Percentiles rank a stretch among this genome's conserved stretches.
Evolutionary conservation across 768 basidiomycete genomes (phyloP).

Genomic region (Lactifluus volemus): DNA sequence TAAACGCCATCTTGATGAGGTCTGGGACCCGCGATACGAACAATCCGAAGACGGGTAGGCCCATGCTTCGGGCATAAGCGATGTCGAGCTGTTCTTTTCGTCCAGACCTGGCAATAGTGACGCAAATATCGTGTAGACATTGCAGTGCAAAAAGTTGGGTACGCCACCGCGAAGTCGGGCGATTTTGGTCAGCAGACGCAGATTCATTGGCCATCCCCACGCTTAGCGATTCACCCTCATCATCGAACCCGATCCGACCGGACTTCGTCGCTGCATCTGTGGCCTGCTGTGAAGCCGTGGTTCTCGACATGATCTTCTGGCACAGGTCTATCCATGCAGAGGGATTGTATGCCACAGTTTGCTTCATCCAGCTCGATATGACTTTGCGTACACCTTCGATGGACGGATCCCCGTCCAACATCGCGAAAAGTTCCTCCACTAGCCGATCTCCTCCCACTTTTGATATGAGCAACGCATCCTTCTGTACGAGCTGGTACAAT

Average conservation of each 20-base stretch:
- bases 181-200: conserved; percentile 30
- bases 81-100: conserved; percentile 80
- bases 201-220: conserved; percentile 41
- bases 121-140: conserved; percentile 85
- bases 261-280: conserved; percentile 49
- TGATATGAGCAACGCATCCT: conserved; percentile 86
- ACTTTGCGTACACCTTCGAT: conserved; percentile 92
- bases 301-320: conserved; percentile 93
- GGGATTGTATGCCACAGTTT: conserved; percentile 88
- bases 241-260: conserved; percentile 53
- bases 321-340: conserved; percentile 98
- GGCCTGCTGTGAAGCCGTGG: conserved; percentile 74
- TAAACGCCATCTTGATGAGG: conserved; percentile 96
- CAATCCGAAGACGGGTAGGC: conserved; percentile 50
- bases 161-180: conserved; percentile 80
- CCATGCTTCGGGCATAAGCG: conserved; percentile 52
- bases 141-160: conserved; percentile 93
- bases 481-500: conserved; percentile 93
- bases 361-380: conserved; percentile 89
- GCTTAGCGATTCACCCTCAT: conserved; percentile 90
- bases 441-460: conserved; percentile 89
- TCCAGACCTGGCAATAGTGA: conserved; percentile 61
- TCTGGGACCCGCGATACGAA: conserved; percentile 84
- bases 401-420: conserved; percentile 91
- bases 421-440: conserved; percentile 89